These are phyloP conservation scores for Tremellales sp. DNA, from an alignment of 1,284 basidiomycete genomes.

Conservation along the genomic window DNA sequence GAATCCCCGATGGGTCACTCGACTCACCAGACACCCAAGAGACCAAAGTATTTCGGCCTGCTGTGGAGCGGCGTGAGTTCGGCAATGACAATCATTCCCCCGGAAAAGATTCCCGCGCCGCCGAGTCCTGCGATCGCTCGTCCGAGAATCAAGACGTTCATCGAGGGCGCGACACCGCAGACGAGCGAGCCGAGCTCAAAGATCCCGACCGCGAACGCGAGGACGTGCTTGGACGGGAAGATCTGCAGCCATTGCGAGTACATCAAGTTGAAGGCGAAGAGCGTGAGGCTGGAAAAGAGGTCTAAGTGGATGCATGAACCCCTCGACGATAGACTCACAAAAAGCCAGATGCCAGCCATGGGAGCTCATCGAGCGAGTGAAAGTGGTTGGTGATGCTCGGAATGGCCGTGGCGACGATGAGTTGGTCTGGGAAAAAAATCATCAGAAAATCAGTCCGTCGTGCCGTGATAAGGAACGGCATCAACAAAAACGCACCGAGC, in stretches of 20 bases:
- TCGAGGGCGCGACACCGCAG: conserved; percentile 54
- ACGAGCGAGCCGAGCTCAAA: conserved; percentile 55
- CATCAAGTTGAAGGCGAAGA: conserved; percentile 47
- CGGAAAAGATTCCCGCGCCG: conserved; percentile 53
- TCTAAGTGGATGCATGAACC: not conserved
- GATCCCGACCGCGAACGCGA: conserved; percentile 50
- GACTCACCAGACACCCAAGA: conserved; percentile 36
- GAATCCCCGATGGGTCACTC: not conserved
- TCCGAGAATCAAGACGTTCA: conserved; percentile 52
- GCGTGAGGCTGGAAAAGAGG: conserved; percentile 33
- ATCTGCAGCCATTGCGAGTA: conserved; percentile 48
- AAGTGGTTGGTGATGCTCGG: conserved; percentile 48
- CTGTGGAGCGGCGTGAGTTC: conserved; percentile 42
- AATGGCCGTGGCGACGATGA: conserved; percentile 50
- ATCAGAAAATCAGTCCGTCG: conserved; percentile 10
- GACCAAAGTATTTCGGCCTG: conserved; percentile 36
- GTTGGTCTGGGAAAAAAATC: conserved; percentile 39
- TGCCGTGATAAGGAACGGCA: not conserved
- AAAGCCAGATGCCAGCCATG: conserved; percentile 47
- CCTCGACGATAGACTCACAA: conserved; percentile 23
- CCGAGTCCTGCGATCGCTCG: conserved; percentile 54
- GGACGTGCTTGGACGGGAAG: conserved; percentile 49
- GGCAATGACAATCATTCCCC: conserved; percentile 44
- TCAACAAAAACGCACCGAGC: conserved; percentile 22
- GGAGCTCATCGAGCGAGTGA: conserved; percentile 49